phyloP scores from a whole-genome alignment of 2,329 filamentous ascomycete species.

The Arachnomyces sp. region DNA sequence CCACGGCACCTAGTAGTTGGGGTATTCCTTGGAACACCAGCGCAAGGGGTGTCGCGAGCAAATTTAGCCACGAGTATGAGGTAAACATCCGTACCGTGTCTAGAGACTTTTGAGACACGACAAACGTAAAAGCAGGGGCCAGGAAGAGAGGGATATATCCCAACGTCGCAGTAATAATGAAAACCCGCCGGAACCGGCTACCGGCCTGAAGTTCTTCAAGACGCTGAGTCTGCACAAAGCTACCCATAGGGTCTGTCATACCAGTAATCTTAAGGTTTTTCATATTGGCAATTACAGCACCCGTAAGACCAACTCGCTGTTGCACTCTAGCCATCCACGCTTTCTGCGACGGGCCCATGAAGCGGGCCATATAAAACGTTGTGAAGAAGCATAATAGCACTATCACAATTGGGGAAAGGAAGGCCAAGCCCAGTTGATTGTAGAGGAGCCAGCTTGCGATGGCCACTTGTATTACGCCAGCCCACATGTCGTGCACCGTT shows the following conservation, averaged over 20 bases:
- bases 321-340: constrained; percentile 20
- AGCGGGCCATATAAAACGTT: constrained; percentile 17
- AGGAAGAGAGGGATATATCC: constrained; percentile 11
- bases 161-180: constrained; percentile 11
- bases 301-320: constrained; percentile 20
- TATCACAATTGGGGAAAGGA: constrained; percentile 14
- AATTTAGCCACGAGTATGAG: constrained; percentile 16
- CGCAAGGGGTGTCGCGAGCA: constrained; percentile 14
- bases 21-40: constrained; percentile 16
- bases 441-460: constrained; percentile 4
- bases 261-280: constrained; percentile 36
- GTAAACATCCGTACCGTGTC: constrained; percentile 18
- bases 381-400: constrained; percentile 15
- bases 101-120: constrained; percentile 4
- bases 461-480: constrained; percentile 8
- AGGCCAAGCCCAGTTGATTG: constrained; percentile 14
- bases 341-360: constrained; percentile 16
- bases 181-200: constrained; percentile 20
- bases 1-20: constrained; percentile 12
- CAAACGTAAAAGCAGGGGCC: constrained; percentile 4
- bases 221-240: constrained; percentile 27
- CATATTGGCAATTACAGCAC: constrained; percentile 29
- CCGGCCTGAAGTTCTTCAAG: constrained; percentile 26
- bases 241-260: constrained; percentile 22
- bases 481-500: constrained; percentile 19